A percentile compares a stretch with the other conserved stretches of the same genome.
phyloP scores from a whole-genome alignment of 495 filamentous ascomycete genomes.

The Xeromyces bisporus region DNA sequence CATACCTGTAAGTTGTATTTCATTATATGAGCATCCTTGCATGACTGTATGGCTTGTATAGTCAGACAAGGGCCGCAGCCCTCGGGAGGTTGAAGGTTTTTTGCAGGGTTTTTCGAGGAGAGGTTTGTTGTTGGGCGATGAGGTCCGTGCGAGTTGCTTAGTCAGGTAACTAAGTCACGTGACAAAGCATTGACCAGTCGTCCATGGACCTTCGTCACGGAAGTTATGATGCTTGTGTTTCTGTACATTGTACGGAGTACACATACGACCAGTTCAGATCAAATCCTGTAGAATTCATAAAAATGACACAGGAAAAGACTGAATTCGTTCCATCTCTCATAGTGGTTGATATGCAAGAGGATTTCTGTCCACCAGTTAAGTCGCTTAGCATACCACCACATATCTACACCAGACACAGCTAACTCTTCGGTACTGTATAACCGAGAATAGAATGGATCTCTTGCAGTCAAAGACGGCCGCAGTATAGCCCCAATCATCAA shows the following conservation, averaged over 20 bases:
- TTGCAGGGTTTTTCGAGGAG: background rate
- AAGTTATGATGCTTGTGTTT: too few relatives aligned
- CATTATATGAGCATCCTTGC: slow-evolving; percentile 22
- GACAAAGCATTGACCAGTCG: too few relatives aligned
- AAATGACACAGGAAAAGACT: background rate
- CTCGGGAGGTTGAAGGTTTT: slow-evolving; percentile 9
- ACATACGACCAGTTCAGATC: background rate
- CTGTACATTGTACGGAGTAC: too few relatives aligned
- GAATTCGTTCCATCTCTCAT: slow-evolving; percentile 36
- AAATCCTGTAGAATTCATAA: background rate
- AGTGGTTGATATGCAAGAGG: slow-evolving; percentile 84
- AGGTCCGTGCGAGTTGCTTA: slow-evolving; percentile 1
- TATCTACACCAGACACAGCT: background rate
- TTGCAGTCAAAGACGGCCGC: slow-evolving; percentile 60
- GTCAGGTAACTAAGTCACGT: background rate
- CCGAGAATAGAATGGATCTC: slow-evolving; percentile 76
- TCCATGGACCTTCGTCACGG: too few relatives aligned
- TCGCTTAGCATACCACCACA: background rate
- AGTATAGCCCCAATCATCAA: slow-evolving; percentile 56
- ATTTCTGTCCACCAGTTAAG: slow-evolving; percentile 79
- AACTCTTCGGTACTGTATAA: background rate
- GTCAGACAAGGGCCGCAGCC: slow-evolving; percentile 22
- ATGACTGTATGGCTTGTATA: too few relatives aligned
- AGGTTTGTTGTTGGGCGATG: background rate
- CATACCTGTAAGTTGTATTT: slow-evolving; percentile 23